These are phyloP conservation scores for Phaseolus coccineus DNA, from an alignment of 331 rosid species.

Conservation along the genomic window DNA sequence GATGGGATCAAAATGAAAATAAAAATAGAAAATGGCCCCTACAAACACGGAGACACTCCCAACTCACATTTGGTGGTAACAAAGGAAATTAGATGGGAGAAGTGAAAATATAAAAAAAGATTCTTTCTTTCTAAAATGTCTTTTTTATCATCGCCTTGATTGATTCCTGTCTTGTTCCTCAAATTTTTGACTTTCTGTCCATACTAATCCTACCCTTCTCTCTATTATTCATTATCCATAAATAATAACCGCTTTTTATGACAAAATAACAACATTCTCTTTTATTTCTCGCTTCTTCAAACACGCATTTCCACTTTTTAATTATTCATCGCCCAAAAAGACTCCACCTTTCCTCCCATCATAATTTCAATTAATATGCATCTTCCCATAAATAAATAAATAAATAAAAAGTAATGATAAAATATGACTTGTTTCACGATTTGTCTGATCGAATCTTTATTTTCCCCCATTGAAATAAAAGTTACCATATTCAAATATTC, in stretches of 20 bases:
- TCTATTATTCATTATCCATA: conserved; percentile 25
- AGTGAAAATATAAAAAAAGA: neutral
- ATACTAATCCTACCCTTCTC: conserved; percentile 21
- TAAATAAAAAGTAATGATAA: no score
- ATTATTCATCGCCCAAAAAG: neutral
- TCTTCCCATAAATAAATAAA: no score
- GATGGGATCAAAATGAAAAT: neutral
- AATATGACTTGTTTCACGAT: neutral
- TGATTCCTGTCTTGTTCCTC: conserved; percentile 27
- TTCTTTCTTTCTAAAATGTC: conserved; percentile 40
- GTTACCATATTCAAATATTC: no score
- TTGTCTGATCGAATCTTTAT: neutral
- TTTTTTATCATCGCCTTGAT: conserved; percentile 8
- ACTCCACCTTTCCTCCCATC: neutral
- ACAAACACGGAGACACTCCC: conserved; percentile 34
- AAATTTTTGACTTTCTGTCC: conserved; percentile 45
- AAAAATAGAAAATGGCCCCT: conserved; percentile 28
- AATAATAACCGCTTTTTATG: conserved; percentile 12
- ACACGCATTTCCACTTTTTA: neutral
- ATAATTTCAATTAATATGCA: neutral
- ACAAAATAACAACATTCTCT: neutral
- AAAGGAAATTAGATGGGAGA: neutral
- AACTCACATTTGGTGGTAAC: conserved; percentile 2
- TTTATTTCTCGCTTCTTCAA: conserved; percentile 5
- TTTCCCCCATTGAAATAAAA: no score